Conservation (phyloP, 75 land plant genomes). For the Sequoia sempervirens region DNA sequence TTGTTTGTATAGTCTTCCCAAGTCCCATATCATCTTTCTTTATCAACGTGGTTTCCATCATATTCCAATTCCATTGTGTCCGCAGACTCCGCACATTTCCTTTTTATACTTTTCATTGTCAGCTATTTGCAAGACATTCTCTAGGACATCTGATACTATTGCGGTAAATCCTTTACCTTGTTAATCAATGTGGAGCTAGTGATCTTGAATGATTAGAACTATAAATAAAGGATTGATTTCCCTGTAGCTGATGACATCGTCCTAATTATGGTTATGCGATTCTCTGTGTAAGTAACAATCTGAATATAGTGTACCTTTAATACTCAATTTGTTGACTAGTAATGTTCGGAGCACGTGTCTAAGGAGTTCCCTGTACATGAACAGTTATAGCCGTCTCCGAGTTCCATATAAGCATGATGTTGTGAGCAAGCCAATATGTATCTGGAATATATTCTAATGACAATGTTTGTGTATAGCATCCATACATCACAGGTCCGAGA, state of each 20-base stretch:
- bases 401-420: slow-evolving; percentile 81
- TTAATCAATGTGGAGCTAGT: no score
- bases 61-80: no score
- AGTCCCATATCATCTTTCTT: slow-evolving; percentile 88
- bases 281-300: slow-evolving; percentile 58
- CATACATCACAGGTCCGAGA: slow-evolving; percentile 92
- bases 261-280: no score
- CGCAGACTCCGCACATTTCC: no score
- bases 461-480: slow-evolving; percentile 66
- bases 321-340: slow-evolving; percentile 74
- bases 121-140: no score
- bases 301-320: slow-evolving; percentile 85
- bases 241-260: no score
- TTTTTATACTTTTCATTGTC: no score
- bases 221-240: no score
- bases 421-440: slow-evolving; percentile 92
- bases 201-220: no score
- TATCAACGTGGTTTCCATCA: no score
- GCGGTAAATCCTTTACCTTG: no score
- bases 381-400: slow-evolving; percentile 71
- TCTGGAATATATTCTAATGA: slow-evolving; percentile 67
- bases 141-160: no score
- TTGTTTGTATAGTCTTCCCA: slow-evolving; percentile 92
- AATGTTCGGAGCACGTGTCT: slow-evolving; percentile 44
- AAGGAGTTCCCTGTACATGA: slow-evolving; percentile 71